Base-by-base conservation (phyloP, 1,139 yeast genomes). In the Scheffersomyces lignicola region DNA sequence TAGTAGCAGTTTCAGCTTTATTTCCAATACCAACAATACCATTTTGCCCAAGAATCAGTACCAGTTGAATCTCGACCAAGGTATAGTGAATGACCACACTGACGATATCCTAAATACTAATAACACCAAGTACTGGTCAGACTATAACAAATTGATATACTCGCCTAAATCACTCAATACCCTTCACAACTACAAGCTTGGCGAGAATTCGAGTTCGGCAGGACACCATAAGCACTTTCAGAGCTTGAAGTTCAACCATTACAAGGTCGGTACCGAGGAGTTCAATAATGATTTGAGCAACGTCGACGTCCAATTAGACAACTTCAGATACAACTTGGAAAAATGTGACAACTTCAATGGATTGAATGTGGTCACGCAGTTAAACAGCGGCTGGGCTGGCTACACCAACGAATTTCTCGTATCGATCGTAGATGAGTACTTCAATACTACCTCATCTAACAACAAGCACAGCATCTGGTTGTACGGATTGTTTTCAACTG, bases 361-460 rank as follows among this genome's bases (percentile, higher is more conserved):
- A 1, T 43, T 90, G 9, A 84, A 83, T 44, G 38, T 86, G 0
- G 52, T 81, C 2, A 73, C 84, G 0, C 95, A 88, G 34, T 47
- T 82, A 5, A 92, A 85, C 52, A 70, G 78, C 24, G 84, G 83
- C 0, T 92, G 97, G 97, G 83, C 90, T 29, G 96, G 96, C 0
- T 82, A 85, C 47, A 60, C 86, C 1, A 56, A 65, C 24, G 70
- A 70, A 30, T 48, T 81, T 44, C 42, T 89, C 21, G 53, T 65
- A 10, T 73, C 69, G 14, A 40, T 89, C 18, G 67, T 78, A 35
- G 96, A 90, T 55, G 95, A 88, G 43, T 80, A 78, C 46, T 66
- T 78, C 38, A 80, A 89, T 7, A 84, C 83, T 49, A 68, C 72
- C 3, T 9, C 23, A 9, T 8, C 23, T n/a, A 56, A 53, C 36